Percentiles rank a stretch among this genome's conserved stretches.
These are phyloP conservation scores for Wickerhamiella cacticola DNA, from an alignment of 805 yeast genomes.

Conservation along the genomic window DNA sequence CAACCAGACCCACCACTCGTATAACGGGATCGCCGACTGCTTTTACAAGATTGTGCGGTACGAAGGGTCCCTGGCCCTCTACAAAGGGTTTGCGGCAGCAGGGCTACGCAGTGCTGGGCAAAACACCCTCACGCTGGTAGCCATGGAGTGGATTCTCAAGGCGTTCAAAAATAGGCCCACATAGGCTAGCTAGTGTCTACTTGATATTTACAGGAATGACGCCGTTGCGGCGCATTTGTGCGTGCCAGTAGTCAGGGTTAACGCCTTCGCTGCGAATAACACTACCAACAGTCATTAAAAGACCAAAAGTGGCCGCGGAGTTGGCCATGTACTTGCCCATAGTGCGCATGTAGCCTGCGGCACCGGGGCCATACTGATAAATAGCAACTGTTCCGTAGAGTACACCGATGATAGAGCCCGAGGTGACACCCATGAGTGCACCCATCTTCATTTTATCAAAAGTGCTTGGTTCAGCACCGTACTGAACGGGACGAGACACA, in stretches of 20 bases:
- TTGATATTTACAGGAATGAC: not conserved
- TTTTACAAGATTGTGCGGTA: slow-evolving; percentile 61
- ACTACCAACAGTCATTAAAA: slow-evolving; percentile 95
- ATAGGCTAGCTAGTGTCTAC: not conserved
- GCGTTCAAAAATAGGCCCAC: slow-evolving; percentile 34
- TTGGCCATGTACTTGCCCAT: slow-evolving; percentile 94
- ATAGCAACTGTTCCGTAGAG: slow-evolving; percentile 90
- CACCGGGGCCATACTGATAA: slow-evolving; percentile 92
- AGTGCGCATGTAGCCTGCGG: slow-evolving; percentile 92
- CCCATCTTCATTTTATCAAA: slow-evolving; percentile 99
- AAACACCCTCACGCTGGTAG: slow-evolving; percentile 70
- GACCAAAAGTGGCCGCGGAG: slow-evolving; percentile 91
- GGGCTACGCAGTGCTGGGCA: slow-evolving; percentile 88
- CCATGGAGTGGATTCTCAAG: slow-evolving; percentile 91
- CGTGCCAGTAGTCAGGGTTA: slow-evolving; percentile 8
- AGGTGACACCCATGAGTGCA: slow-evolving; percentile 83
- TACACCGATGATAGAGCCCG: slow-evolving; percentile 90
- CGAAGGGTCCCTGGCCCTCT: slow-evolving; percentile 78
- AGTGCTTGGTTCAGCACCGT: slow-evolving; percentile 47
- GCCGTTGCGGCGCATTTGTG: slow-evolving; percentile 3
- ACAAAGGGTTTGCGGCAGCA: slow-evolving; percentile 93
- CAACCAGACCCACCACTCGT: slow-evolving; percentile 81
- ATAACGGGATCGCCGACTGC: slow-evolving; percentile 82
- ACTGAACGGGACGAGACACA: slow-evolving; percentile 23
- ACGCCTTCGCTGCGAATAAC: slow-evolving; percentile 29